Conservation (phyloP, 23 red algal genomes). For the Chondrus crispus region DNA sequence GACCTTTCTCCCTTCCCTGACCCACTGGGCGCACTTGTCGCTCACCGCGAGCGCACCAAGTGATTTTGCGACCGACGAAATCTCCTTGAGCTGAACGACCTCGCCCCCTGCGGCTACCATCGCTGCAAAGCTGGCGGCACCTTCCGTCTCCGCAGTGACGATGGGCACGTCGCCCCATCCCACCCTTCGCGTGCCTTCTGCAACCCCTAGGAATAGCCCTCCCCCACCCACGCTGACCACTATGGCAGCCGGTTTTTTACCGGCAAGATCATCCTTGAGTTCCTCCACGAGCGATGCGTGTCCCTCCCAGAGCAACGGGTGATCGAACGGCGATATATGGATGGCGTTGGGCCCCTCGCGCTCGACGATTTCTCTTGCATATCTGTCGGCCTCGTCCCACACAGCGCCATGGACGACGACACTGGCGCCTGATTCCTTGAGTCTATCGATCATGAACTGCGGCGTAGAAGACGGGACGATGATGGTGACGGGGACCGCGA, state of each 20-base stretch:
- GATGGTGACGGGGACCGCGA: slow-evolving; percentile 61
- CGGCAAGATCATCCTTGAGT: slow-evolving; percentile 28
- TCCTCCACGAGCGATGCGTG: slow-evolving; percentile 76
- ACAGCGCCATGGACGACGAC: slow-evolving; percentile 74
- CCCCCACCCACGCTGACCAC: slow-evolving; percentile 83
- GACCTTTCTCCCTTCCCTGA: slow-evolving; percentile 39
- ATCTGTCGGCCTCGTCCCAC: slow-evolving; percentile 77
- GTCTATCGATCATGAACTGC: slow-evolving; percentile 61
- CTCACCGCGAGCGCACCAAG: slow-evolving; percentile 75
- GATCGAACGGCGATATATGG: slow-evolving; percentile 84
- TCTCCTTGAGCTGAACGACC: slow-evolving; percentile 42
- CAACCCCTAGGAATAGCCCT: slow-evolving; percentile 80
- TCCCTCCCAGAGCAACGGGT: slow-evolving; percentile 70
- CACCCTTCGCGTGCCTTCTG: slow-evolving; percentile 42
- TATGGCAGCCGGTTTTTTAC: slow-evolving; percentile 44
- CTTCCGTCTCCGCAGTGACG: slow-evolving; percentile 72
- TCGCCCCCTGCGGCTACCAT: slow-evolving; percentile 65
- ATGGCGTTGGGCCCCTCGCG: slow-evolving; percentile 7
- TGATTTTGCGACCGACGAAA: slow-evolving; percentile 69
- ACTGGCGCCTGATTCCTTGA: slow-evolving; percentile 53
- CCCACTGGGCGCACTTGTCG: slow-evolving; percentile 29
- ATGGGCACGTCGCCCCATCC: slow-evolving; percentile 66
- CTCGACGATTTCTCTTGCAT: slow-evolving; percentile 47
- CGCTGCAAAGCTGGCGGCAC: slow-evolving; percentile 78
- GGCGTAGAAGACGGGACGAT: slow-evolving; percentile 84